Conservation (phyloP, 1,284 basidiomycete genomes). For the Leccinum ponderosum region DNA sequence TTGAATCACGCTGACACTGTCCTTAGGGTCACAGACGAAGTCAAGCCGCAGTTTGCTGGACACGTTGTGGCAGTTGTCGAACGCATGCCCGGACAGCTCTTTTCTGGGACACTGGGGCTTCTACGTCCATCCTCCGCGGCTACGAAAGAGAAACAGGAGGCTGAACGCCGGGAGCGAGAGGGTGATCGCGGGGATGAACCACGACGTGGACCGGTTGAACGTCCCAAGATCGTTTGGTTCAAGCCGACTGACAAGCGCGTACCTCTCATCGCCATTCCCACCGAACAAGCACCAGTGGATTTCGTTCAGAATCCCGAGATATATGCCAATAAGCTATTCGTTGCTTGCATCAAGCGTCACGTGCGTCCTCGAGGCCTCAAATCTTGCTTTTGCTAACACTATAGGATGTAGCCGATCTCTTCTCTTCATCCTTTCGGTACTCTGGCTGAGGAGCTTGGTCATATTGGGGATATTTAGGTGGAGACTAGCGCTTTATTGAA, state of each 20-base stretch:
- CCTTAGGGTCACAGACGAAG: slow-evolving; percentile 88
- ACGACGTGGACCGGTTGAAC: slow-evolving; percentile 73
- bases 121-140: slow-evolving; percentile 96
- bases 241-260: slow-evolving; percentile 99
- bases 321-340: slow-evolving; percentile 91
- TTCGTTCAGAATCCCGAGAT: slow-evolving; percentile 94
- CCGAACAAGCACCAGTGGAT: slow-evolving; percentile 95
- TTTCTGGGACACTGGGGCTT: slow-evolving; percentile 95
- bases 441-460: slow-evolving; percentile 95
- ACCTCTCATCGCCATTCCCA: slow-evolving; percentile 98
- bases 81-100: slow-evolving; percentile 97
- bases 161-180: slow-evolving; percentile 94
- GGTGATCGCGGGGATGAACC: slow-evolving; percentile 86
- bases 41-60: slow-evolving; percentile 95
- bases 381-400: slow-evolving; percentile 12
- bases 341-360: slow-evolving; percentile 98
- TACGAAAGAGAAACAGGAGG: slow-evolving; percentile 99
- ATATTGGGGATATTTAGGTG: slow-evolving; percentile 97
- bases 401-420: slow-evolving; percentile 70
- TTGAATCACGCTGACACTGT: slow-evolving; percentile 10
- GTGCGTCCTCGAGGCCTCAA: slow-evolving; percentile 43
- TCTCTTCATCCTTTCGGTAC: slow-evolving; percentile 99
- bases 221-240: slow-evolving; percentile 99
- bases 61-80: slow-evolving; percentile 98
- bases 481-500: slow-evolving; percentile 97